These are phyloP conservation scores for Ceratocystis lukuohia DNA, from an alignment of 2,329 filamentous ascomycete species.

Conservation along the genomic window DNA sequence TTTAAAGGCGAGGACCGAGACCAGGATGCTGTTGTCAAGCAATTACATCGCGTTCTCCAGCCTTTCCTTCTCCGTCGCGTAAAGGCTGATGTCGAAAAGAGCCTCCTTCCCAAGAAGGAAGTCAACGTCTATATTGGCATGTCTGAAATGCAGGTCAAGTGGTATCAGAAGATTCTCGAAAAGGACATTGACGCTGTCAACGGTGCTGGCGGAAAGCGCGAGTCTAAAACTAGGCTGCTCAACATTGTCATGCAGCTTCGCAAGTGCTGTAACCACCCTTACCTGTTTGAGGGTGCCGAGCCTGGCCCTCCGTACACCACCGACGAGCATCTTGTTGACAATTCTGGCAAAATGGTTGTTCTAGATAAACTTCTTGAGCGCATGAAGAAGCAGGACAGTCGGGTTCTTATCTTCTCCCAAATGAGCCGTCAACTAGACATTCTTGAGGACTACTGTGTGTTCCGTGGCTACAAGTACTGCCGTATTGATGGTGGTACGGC, in stretches of 20 bases:
- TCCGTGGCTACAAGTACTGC: constrained; percentile 88
- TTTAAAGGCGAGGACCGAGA: constrained; percentile 83
- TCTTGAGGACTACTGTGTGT: constrained; percentile 94
- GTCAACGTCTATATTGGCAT: constrained; percentile 94
- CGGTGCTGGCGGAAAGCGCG: constrained; percentile 85
- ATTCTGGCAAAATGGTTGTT: constrained; percentile 94
- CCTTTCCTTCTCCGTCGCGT: constrained; percentile 92
- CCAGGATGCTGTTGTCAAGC: constrained; percentile 89
- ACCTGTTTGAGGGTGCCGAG: constrained; percentile 93
- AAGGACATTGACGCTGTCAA: constrained; percentile 99
- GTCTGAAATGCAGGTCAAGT: constrained; percentile 98
- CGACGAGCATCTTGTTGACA: constrained; percentile 86
- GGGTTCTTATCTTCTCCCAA: constrained; percentile 97
- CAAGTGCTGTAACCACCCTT: constrained; percentile 98
- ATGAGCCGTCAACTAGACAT: constrained; percentile 98
- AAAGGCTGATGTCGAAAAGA: constrained; percentile 97
- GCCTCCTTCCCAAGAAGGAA: constrained; percentile 91
- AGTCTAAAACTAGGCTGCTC: constrained; percentile 90
- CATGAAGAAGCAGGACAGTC: constrained; percentile 73
- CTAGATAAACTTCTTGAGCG: constrained; percentile 80
- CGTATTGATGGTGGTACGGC: constrained; percentile 94
- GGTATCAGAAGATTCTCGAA: constrained; percentile 97
- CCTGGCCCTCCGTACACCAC: constrained; percentile 96
- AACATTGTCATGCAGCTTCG: constrained; percentile 99
- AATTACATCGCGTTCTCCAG: constrained; percentile 81